These are phyloP conservation scores for Nicotiana attenuata DNA, from an alignment of 257 asterid genomes.

Conservation along the genomic window DNA sequence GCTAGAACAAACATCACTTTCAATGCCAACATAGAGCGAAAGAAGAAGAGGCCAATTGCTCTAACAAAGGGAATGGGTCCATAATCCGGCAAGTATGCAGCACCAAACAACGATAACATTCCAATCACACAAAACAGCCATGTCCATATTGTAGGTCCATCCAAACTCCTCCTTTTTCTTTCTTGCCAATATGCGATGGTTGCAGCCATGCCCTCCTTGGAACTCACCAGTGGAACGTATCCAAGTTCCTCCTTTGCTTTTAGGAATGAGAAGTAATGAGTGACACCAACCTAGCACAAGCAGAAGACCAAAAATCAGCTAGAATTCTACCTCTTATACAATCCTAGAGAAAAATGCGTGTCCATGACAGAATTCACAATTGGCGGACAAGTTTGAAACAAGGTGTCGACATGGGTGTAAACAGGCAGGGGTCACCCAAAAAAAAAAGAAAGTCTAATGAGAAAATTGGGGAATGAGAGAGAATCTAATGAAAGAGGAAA, in stretches of 20 bases:
- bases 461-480: background rate
- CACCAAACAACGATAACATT: conserved; percentile 55
- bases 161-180: conserved; percentile 54
- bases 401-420: background rate
- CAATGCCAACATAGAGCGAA: conserved; percentile 42
- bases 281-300: conserved; percentile 72
- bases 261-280: conserved; percentile 80
- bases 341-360: background rate
- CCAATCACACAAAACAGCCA: conserved; percentile 58
- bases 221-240: conserved; percentile 67
- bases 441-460: background rate
- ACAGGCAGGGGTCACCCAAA: background rate
- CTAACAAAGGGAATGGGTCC: conserved; percentile 54
- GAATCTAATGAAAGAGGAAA: background rate
- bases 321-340: background rate
- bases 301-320: conserved; percentile 1
- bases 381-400: background rate
- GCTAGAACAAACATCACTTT: conserved; percentile 37
- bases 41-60: conserved; percentile 49
- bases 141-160: conserved; percentile 63
- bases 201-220: conserved; percentile 69
- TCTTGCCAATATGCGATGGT: conserved; percentile 82
- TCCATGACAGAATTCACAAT: background rate
- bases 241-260: conserved; percentile 93
- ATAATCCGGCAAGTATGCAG: conserved; percentile 67